Conservation (phyloP, 306 rosid genomes). For the Dalbergia oliveri region DNA sequence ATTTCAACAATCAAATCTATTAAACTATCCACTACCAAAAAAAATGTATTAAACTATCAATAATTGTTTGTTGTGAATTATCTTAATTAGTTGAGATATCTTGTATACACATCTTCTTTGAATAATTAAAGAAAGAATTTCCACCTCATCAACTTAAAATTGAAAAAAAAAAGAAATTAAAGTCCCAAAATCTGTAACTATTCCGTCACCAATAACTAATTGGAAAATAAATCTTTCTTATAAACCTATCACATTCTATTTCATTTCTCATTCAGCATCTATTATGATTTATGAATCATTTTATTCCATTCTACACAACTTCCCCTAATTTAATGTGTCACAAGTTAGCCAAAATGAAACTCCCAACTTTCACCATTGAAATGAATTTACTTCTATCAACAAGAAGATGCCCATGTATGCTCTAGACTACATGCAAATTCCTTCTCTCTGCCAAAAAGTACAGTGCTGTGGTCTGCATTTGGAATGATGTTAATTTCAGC, state of each 20-base stretch:
- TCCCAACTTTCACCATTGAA: constrained; percentile 17
- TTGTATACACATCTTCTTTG: too few relatives aligned
- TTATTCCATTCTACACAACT: neutral
- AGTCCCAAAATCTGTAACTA: too few relatives aligned
- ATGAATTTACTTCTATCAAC: constrained; percentile 18
- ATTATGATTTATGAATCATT: neutral
- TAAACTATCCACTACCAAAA: too few relatives aligned
- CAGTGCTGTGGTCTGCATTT: constrained; percentile 66
- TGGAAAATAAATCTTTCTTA: too few relatives aligned
- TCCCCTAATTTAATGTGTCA: neutral
- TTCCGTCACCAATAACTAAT: neutral
- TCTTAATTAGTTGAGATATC: too few relatives aligned
- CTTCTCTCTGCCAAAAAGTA: constrained; percentile 67
- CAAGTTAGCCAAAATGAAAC: neutral
- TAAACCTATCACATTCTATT: neutral
- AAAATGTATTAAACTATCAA: too few relatives aligned
- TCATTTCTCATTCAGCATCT: neutral
- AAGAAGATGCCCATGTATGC: constrained; percentile 57
- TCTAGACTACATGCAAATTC: constrained; percentile 57
- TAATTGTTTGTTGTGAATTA: too few relatives aligned
- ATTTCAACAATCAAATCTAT: too few relatives aligned
- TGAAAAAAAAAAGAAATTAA: too few relatives aligned
- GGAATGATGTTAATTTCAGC: constrained; percentile 61
- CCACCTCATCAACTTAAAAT: too few relatives aligned
- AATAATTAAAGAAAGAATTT: too few relatives aligned